phyloP scores from a whole-genome alignment of 768 basidiomycete species.

The Lepiota venenata region DNA sequence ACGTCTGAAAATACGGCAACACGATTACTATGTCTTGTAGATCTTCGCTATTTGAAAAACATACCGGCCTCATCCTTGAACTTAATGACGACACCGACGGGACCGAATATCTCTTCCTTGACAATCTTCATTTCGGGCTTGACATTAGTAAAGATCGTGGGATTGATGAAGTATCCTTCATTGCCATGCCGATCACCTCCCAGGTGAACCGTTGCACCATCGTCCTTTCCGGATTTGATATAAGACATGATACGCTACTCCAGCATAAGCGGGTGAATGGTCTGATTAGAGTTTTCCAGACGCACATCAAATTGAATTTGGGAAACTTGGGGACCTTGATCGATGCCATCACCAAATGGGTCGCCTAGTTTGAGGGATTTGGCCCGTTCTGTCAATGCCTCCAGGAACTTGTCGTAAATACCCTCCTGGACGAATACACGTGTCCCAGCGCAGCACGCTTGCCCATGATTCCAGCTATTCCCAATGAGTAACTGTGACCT shows the following conservation, averaged over 20 bases:
- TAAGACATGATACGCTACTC: constrained; percentile 64
- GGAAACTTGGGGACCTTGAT: constrained; percentile 81
- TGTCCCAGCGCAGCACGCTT: constrained; percentile 82
- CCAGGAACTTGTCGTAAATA: constrained; percentile 79
- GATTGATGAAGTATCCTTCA: constrained; percentile 68
- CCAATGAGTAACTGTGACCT: neutral
- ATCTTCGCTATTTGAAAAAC: neutral
- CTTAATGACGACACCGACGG: constrained; percentile 67
- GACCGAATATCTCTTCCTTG: constrained; percentile 72
- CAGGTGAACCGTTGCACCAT: constrained; percentile 58
- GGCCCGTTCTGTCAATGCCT: constrained; percentile 54
- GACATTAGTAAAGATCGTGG: constrained; percentile 67
- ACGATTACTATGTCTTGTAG: neutral
- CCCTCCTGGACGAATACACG: constrained; percentile 79
- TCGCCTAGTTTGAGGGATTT: constrained; percentile 61
- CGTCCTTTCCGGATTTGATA: constrained; percentile 69
- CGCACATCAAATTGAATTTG: constrained; percentile 69
- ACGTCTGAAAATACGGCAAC: constrained; percentile 47
- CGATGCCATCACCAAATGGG: constrained; percentile 56
- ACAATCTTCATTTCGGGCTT: constrained; percentile 66
- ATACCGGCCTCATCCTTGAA: constrained; percentile 43
- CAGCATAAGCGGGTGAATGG: neutral
- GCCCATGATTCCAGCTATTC: constrained; percentile 62
- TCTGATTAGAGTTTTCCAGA: neutral
- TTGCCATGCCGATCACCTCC: constrained; percentile 59